Percentiles rank a stretch among this genome's conserved stretches.
Conservation (phyloP, 2,329 filamentous ascomycete species). For the Thielaviopsis euricoi region DNA sequence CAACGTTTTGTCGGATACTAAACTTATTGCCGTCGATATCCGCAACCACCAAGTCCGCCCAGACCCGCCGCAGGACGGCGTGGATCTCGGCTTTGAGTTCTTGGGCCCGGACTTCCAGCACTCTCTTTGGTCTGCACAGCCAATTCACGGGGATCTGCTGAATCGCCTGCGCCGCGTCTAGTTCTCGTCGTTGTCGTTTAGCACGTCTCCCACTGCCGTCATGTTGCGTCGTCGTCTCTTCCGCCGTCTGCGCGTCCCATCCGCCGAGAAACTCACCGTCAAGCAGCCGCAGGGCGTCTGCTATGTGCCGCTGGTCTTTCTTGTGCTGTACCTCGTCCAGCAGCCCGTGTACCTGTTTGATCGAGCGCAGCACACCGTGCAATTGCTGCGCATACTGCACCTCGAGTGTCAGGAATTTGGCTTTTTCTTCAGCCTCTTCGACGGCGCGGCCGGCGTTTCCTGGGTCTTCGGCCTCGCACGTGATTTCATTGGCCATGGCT, state of each 20-base stretch:
- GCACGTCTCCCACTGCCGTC: not conserved
- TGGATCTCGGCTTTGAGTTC: slow-evolving; percentile 51
- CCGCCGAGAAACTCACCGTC: slow-evolving; percentile 27
- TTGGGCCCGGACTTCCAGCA: slow-evolving; percentile 48
- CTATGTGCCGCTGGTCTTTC: slow-evolving; percentile 34
- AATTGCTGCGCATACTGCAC: slow-evolving; percentile 43
- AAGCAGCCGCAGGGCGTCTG: slow-evolving; percentile 40
- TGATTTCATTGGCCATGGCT: slow-evolving; percentile 63
- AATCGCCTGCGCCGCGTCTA: slow-evolving; percentile 41
- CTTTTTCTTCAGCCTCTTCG: slow-evolving; percentile 35
- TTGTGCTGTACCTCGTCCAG: slow-evolving; percentile 44
- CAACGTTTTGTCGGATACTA: slow-evolving; percentile 26
- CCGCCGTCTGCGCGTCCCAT: not conserved
- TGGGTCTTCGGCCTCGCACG: slow-evolving; percentile 54
- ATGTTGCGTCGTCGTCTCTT: not conserved
- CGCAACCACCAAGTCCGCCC: slow-evolving; percentile 50
- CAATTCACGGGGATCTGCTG: slow-evolving; percentile 42
- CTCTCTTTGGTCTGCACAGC: slow-evolving; percentile 42
- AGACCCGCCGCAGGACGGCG: slow-evolving; percentile 50
- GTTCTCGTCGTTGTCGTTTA: not conserved
- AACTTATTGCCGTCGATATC: slow-evolving; percentile 39
- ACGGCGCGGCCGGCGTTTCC: slow-evolving; percentile 35
- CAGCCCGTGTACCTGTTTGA: slow-evolving; percentile 42
- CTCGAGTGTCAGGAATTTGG: slow-evolving; percentile 40
- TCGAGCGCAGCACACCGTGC: slow-evolving; percentile 29